These are phyloP conservation scores for Fusarium poae DNA, from an alignment of 2,329 filamentous ascomycete species.

Conservation along the genomic window DNA sequence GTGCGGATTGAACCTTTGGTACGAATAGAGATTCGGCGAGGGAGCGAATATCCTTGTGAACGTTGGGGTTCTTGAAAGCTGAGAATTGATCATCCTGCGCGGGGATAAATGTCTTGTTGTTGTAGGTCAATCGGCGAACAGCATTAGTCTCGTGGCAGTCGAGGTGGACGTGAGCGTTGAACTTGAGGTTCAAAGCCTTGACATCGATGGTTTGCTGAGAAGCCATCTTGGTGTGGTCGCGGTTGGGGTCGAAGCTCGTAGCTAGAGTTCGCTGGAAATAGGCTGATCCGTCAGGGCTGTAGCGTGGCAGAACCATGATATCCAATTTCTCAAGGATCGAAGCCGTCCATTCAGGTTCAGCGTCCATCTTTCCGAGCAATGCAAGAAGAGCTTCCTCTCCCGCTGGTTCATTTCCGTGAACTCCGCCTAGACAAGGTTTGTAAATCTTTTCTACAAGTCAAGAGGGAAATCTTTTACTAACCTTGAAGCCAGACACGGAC, in stretches of 20 bases:
- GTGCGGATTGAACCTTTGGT: constrained; percentile 45
- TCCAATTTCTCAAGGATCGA: constrained; percentile 49
- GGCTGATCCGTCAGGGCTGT: constrained; percentile 52
- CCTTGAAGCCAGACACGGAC: constrained; percentile 51
- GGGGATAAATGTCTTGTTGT: constrained; percentile 42
- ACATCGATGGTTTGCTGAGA: constrained; percentile 51
- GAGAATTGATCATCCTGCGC: constrained; percentile 50
- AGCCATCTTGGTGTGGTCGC: constrained; percentile 52
- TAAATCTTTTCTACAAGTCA: background rate
- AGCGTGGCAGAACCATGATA: constrained; percentile 50
- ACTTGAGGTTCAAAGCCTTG: constrained; percentile 48
- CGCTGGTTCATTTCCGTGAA: constrained; percentile 52
- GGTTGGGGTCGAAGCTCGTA: constrained; percentile 51
- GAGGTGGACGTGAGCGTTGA: constrained; percentile 49
- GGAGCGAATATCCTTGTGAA: constrained; percentile 49
- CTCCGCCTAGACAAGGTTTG: background rate
- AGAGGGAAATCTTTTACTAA: background rate
- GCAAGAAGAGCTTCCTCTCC: constrained; percentile 51
- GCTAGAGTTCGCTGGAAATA: constrained; percentile 52
- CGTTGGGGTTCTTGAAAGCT: constrained; percentile 53
- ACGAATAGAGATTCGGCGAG: constrained; percentile 49
- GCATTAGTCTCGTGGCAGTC: constrained; percentile 54
- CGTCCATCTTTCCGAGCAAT: constrained; percentile 49
- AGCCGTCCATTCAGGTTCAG: constrained; percentile 48
- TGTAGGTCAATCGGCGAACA: background rate